Evolutionary conservation across 805 yeast genomes (phyloP), one percentile per base, ranked within the genome.

Genomic region (Starmerella riodocensis): DNA sequence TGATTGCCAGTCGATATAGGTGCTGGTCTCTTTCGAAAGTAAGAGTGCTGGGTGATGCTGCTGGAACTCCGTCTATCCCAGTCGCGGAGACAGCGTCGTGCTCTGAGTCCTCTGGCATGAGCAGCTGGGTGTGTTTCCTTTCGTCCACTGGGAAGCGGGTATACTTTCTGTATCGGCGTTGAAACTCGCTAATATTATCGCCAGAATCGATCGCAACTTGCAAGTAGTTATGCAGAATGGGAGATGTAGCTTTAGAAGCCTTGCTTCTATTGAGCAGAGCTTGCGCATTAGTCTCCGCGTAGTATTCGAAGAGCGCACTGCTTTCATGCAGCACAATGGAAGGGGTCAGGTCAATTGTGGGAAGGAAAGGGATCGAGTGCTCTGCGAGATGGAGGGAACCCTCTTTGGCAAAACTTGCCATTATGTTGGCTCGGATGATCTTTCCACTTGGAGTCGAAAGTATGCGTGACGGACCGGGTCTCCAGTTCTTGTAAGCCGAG

Each of bases 301-400:
- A 60, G 50, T 67, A 74, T 2, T 69, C 67, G 76, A 93, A 73
- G 5, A 88, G 42, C 0, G 96, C 96, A 43, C 73, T 67, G 0
- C 88, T 73, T 58, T 88, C 97, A 0, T 78, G 75, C 31, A 79
- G 39, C 1, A 82, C 59, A 68, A 18, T 63, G 53, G 12, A 55
- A 45, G 3, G 61, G 45, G 1, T 49, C 7, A 80, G 53, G 7
- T 64, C 63, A 0, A 63, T 49, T 1, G 73, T 53, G 1, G 94
- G 86, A 30, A 88, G 60, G 41, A 88, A 71, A 3, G 96, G 96
- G 2, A 84, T 72, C n/a, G 20, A 20, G 4, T 4, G 3, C 20
- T 24, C 27, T 11, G 19, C 18, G 23, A 25, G 20, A 6, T 19
- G 38, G 14, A 29, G 31, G 9, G 39, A 24, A 3, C 25, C 24